These are phyloP conservation scores for Debaryomyces singareniensis DNA, from an alignment of 1,139 yeast species.

Conservation along the genomic window DNA sequence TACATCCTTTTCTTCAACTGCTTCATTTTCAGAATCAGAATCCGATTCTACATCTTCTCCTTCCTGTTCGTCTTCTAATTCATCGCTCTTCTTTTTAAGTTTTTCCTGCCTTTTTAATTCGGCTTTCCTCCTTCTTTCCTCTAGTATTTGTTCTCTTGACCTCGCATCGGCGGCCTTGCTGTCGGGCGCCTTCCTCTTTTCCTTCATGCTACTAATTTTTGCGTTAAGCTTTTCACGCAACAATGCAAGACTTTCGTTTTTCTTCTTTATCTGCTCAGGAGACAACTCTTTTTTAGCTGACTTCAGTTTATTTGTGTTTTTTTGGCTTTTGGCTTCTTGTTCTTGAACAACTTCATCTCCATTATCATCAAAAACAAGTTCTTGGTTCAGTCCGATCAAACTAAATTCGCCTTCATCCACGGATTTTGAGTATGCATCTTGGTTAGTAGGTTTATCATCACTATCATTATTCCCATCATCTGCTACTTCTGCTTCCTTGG, in stretches of 20 bases:
- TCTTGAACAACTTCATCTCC: constrained; percentile 50
- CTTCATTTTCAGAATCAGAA: constrained; percentile 24
- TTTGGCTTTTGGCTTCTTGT: constrained; percentile 8
- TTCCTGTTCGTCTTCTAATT: constrained; percentile 24
- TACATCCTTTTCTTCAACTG: constrained; percentile 33
- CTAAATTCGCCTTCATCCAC: constrained; percentile 1
- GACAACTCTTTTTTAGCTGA: constrained; percentile 25
- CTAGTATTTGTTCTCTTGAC: constrained; percentile 70
- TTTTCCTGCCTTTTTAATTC: constrained; percentile 33
- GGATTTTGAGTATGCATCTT: constrained; percentile 5
- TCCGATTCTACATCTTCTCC: constrained; percentile 33
- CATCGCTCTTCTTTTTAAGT: constrained; percentile 33
- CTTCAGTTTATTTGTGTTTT: constrained; percentile 14
- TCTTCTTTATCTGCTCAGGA: constrained; percentile 43
- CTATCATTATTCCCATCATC: constrained; percentile 4
- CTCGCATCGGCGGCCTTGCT: constrained; percentile 69
- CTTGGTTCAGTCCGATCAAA: constrained; percentile 30
- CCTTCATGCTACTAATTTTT: constrained; percentile 64
- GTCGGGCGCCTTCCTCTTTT: constrained; percentile 90
- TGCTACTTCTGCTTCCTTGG: constrained; percentile 10
- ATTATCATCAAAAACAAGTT: constrained; percentile 67
- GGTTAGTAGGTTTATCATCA: constrained; percentile 6
- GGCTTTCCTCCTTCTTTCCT: constrained; percentile 43
- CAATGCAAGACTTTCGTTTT: constrained; percentile 52
- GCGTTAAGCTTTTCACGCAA: constrained; percentile 68